Base-by-base conservation (phyloP, 2,329 filamentous ascomycete species). In the Nannizzia gypsea region DNA sequence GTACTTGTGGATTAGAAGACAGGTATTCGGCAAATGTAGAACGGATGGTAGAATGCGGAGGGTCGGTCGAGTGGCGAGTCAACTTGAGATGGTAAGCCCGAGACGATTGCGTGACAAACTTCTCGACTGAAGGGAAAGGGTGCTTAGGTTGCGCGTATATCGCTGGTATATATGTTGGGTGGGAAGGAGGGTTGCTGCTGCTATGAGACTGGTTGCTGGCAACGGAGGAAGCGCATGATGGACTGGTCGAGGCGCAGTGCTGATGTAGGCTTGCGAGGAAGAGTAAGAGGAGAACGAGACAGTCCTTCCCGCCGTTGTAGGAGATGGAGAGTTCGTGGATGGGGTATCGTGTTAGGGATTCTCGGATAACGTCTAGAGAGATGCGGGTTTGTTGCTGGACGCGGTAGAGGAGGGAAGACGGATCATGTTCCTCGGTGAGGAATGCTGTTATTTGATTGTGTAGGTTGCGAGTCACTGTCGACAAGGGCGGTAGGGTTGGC, bases 231-330 rank as follows among this genome's bases (percentile, higher is more conserved):
- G 60, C 38, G 26, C 56, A 46, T 4, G 26, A 42, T 36, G 59
- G 58, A 46, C 17, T 60, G 59, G 48, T 17, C 6, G 48, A 54
- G 2, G 48, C n/a, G n/a, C 26, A 54, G 44, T 61, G 54, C 4
- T 61, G 58, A 64, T 77, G 70, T 1, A 85, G 73, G 20, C 78
- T 78, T 63, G 87, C 85, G 65, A 97, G 85, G 69, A 96, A 89
- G 64, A 97, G 79, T 68, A 96, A 82, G 5, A 97, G 80, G 17
- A 97, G 84, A 58, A 97, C 91, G 17, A 97, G 86, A 69, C 92
- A 97, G 79, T 97, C 93, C 74, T 99, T 99, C 63, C 93, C 93
- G 70, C 93, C 93, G 68, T 99, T 99, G 76, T 96, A 99, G 60
- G 92, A 95, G 64, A 97, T 80, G 3, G 91, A 90, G 62, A 97